Percentiles rank a stretch among this genome's conserved stretches.
Conservation (phyloP, 495 filamentous ascomycete genomes). For the Jackrogersella multiformis region DNA sequence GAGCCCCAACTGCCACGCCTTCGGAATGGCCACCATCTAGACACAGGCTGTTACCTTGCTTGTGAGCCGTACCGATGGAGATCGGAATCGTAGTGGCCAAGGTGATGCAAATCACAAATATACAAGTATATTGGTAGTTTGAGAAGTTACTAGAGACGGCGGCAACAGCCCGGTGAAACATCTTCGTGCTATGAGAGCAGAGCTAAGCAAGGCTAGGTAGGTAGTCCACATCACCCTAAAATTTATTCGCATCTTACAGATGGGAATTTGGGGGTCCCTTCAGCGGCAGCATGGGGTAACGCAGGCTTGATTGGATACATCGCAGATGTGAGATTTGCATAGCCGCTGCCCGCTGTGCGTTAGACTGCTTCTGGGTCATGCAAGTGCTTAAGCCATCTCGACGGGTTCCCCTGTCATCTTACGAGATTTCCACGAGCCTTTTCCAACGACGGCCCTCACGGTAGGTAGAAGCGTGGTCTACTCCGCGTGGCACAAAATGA, state of each 20-base stretch:
- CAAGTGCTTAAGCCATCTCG: conserved; percentile 49
- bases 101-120: conserved; percentile 17
- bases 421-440: conserved; percentile 39
- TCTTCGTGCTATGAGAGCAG: conserved; percentile 16
- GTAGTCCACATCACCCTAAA: conserved; percentile 14
- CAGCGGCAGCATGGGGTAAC: conserved; percentile 43
- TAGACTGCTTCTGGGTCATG: conserved; percentile 49
- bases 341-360: conserved; percentile 54
- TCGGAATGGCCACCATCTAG: conserved; percentile 21
- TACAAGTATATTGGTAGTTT: not conserved
- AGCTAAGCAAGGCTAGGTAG: conserved; percentile 25
- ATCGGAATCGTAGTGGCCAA: conserved; percentile 4
- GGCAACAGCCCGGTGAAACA: conserved; percentile 24
- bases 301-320: conserved; percentile 45
- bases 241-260: conserved; percentile 36
- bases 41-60: conserved; percentile 16
- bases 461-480: conserved; percentile 2
- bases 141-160: conserved; percentile 12
- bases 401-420: conserved; percentile 44
- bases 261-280: conserved; percentile 28
- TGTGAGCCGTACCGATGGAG: conserved; percentile 1
- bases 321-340: conserved; percentile 50
- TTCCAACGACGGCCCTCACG: conserved; percentile 34
- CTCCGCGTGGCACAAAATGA: conserved; percentile 4
- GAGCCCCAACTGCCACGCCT: conserved; percentile 25